A percentile compares a stretch with the other conserved stretches of the same genome.
Conservation (phyloP, 2,329 filamentous ascomycete species). For the Beauveria brongniartii region DNA sequence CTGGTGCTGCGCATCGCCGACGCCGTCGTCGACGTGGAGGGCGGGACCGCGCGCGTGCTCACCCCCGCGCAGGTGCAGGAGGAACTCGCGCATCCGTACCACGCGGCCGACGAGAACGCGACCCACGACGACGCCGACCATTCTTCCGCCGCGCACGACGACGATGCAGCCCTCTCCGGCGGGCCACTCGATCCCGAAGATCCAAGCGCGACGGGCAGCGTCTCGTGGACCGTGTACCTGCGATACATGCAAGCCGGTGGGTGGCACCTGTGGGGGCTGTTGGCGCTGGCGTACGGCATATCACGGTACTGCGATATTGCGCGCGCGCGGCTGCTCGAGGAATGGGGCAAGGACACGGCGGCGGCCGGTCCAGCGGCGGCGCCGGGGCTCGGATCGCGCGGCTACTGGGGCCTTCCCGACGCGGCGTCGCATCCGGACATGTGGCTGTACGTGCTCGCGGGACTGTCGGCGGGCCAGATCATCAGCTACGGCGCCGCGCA, state of each 20-base stretch:
- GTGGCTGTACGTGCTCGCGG: conserved; percentile 66
- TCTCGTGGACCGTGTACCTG: conserved; percentile 72
- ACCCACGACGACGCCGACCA: conserved; percentile 23
- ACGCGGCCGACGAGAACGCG: conserved; percentile 21
- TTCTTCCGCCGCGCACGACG: conserved; percentile 11
- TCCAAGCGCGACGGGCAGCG: conserved; percentile 50
- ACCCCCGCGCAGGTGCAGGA: conserved; percentile 36
- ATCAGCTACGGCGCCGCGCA: conserved; percentile 54
- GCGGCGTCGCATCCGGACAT: conserved; percentile 60
- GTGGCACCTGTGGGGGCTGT: conserved; percentile 60
- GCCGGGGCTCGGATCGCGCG: neutral
- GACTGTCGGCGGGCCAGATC: conserved; percentile 55
- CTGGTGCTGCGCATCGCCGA: conserved; percentile 65
- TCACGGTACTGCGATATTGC: conserved; percentile 58
- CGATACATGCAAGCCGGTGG: conserved; percentile 77
- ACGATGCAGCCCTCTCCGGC: conserved; percentile 11
- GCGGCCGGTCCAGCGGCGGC: conserved; percentile 4
- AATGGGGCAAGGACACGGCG: conserved; percentile 62
- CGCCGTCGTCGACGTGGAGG: conserved; percentile 62
- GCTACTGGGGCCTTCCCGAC: conserved; percentile 40
- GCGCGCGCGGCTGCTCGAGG: conserved; percentile 75
- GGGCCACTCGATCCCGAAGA: conserved; percentile 26
- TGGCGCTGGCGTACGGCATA: conserved; percentile 53
- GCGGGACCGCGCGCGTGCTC: conserved; percentile 48
- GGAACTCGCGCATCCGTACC: conserved; percentile 30